Base-by-base conservation (phyloP, 148 eudicot genomes). In the Selenicereus undatus region DNA sequence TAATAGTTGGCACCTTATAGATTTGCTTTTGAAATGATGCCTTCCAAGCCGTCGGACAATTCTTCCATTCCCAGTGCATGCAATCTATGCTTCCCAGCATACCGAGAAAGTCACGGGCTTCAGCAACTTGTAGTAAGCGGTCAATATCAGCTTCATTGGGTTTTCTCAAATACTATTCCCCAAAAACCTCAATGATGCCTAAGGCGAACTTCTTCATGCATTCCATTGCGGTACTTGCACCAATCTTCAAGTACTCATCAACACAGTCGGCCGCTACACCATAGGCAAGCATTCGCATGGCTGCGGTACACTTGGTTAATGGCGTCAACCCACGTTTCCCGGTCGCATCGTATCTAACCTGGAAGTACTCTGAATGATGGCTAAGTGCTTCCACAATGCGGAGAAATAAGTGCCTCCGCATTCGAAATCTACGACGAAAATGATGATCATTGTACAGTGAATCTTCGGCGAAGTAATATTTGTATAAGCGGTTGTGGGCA, bases 21-120 rank as follows among this genome's bases (percentile, higher is more conserved):
- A 20, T 11, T 29, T 69, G 69, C 18, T 26, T 66, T 3, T 66
- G 8, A 56, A 27, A 80, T 30, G 71, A 58, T 11, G 75, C 82
- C 71, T 51, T n/a, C 52, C 70, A 80, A 17, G 48, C 45, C 16
- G 24, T 0, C 0, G 39, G 73, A 16, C 73, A 69, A 42, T 73
- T 73, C 52, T 48, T 74, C 60, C 76, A 74, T 5, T 3, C 22
- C 56, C 76, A 50, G 26, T 72, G 72, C 56, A 73, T 60, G 20
- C 71, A 80, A 60, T 74, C 82, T 22, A 74, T 62, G 18, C 78
- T 80, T 22, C 78, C 78, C 54, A 73, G 5, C 78, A 80, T 80
- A 3, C 58, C 36, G 3, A 54, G 77, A 58, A 73, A 80, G 3
- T 51, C 70, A 50, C 54, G 27, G 11, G 29, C 29, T 10, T 70